phyloP scores from a whole-genome alignment of 768 basidiomycete genomes.

The Phaffia tasmanica region DNA sequence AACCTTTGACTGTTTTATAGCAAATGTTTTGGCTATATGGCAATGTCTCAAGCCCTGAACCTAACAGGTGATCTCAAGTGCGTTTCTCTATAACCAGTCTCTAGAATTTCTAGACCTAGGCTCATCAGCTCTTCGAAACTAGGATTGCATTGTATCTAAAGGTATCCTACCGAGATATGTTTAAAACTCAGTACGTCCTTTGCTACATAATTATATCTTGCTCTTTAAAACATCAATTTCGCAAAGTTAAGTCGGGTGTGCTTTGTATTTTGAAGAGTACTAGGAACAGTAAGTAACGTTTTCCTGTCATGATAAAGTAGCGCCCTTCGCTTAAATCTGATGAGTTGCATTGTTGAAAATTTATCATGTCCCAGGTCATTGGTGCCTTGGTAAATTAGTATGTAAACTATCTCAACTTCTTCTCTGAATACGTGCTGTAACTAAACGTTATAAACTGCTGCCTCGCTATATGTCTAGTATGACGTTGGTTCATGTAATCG shows the following conservation, averaged over 20 bases:
- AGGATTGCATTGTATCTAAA: constrained; percentile 31
- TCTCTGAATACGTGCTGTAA: not conserved
- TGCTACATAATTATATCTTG: too few species aligned
- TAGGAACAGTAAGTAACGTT: too few species aligned
- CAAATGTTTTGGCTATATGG: constrained; percentile 35
- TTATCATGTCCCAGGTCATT: constrained; percentile 23
- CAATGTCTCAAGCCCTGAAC: constrained; percentile 36
- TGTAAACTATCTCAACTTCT: constrained; percentile 13
- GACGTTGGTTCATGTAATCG: constrained; percentile 35
- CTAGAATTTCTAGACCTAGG: constrained; percentile 2
- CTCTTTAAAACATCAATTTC: too few species aligned
- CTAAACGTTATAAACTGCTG: constrained; percentile 15
- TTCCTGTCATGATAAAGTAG: too few species aligned
- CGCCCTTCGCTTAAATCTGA: too few species aligned
- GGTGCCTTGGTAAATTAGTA: constrained; percentile 36
- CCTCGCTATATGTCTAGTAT: constrained; percentile 26
- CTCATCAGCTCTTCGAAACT: not conserved
- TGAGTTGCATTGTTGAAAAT: too few species aligned
- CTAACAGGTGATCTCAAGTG: constrained; percentile 37
- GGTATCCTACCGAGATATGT: not conserved
- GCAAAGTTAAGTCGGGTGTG: too few species aligned
- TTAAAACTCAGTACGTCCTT: not conserved
- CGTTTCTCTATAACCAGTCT: constrained; percentile 29
- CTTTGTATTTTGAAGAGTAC: too few species aligned
- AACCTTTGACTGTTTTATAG: not conserved